Conservation (phyloP, 2,329 filamentous ascomycete genomes). For the Tolypocladium nubicola region DNA sequence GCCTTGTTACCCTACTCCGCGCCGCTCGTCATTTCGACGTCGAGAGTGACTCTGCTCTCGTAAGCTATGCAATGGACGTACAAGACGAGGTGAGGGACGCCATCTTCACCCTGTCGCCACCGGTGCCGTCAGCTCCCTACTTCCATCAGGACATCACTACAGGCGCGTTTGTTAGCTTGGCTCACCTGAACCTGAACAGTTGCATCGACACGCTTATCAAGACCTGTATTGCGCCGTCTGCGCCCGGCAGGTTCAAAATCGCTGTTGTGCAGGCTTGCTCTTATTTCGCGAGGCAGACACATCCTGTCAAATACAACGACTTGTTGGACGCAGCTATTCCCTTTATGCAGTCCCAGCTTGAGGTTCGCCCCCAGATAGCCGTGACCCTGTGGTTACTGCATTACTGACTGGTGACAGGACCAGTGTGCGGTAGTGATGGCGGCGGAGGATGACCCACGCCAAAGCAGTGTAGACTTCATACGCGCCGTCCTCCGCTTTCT, state of each 20-base stretch:
- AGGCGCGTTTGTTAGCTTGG: conserved; percentile 54
- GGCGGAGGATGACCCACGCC: not conserved
- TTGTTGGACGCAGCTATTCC: conserved; percentile 44
- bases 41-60: conserved; percentile 51
- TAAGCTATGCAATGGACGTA: conserved; percentile 59
- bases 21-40: conserved; percentile 53
- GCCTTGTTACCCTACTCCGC: conserved; percentile 50
- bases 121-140: conserved; percentile 33
- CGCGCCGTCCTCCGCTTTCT: conserved; percentile 36
- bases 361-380: conserved; percentile 27
- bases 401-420: not conserved
- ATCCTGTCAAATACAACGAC: conserved; percentile 38
- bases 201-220: conserved; percentile 46
- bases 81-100: conserved; percentile 59
- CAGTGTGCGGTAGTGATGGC: not conserved
- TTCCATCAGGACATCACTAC: conserved; percentile 58
- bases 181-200: conserved; percentile 49
- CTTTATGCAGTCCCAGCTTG: conserved; percentile 46
- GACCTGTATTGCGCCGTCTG: conserved; percentile 43
- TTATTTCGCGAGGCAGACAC: conserved; percentile 46
- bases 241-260: conserved; percentile 51
- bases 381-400: not conserved
- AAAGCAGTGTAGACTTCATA: not conserved
- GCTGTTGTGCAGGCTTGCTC: conserved; percentile 52
- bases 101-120: conserved; percentile 45